These are phyloP conservation scores for Exophiala spinifera DNA, from an alignment of 2,329 filamentous ascomycete genomes.

Conservation along the genomic window DNA sequence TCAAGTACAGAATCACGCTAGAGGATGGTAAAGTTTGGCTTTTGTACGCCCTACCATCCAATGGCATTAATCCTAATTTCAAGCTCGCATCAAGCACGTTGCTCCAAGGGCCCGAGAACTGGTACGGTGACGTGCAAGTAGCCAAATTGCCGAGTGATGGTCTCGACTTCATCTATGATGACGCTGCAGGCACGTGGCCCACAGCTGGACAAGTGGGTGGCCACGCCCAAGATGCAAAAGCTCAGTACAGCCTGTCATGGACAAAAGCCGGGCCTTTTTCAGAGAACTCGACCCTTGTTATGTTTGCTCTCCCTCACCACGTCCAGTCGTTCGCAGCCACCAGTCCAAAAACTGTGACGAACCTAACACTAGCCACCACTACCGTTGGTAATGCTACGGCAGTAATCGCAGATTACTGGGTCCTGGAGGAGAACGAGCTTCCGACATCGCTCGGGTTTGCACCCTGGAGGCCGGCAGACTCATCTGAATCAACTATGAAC, in stretches of 20 bases:
- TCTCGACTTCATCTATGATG: slow-evolving; percentile 70
- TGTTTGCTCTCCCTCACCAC: slow-evolving; percentile 89
- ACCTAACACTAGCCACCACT: slow-evolving; percentile 68
- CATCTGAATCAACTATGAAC: slow-evolving; percentile 33
- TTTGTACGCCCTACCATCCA: slow-evolving; percentile 66
- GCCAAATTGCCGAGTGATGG: slow-evolving; percentile 66
- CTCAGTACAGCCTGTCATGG: slow-evolving; percentile 72
- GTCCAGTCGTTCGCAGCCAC: slow-evolving; percentile 66
- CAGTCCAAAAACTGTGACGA: slow-evolving; percentile 50
- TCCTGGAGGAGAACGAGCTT: slow-evolving; percentile 70
- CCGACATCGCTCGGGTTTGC: slow-evolving; percentile 72
- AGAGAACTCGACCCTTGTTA: slow-evolving; percentile 60
- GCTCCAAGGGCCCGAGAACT: slow-evolving; percentile 63
- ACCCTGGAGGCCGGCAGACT: slow-evolving; percentile 64
- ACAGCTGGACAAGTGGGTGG: slow-evolving; percentile 63
- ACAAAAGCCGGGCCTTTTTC: slow-evolving; percentile 63
- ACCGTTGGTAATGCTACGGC: slow-evolving; percentile 80
- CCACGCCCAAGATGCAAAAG: slow-evolving; percentile 55
- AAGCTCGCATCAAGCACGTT: slow-evolving; percentile 63
- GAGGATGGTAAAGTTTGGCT: slow-evolving; percentile 75
- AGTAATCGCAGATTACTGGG: slow-evolving; percentile 71
- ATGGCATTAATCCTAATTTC: slow-evolving; percentile 60
- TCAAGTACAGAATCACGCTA: slow-evolving; percentile 72
- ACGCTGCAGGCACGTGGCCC: slow-evolving; percentile 71
- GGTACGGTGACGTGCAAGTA: slow-evolving; percentile 77